A percentile compares a stretch with the other conserved stretches of the same genome.
Evolutionary conservation across 2,329 filamentous ascomycete genomes (phyloP).

Genomic region (Neofusicoccum sp.): DNA sequence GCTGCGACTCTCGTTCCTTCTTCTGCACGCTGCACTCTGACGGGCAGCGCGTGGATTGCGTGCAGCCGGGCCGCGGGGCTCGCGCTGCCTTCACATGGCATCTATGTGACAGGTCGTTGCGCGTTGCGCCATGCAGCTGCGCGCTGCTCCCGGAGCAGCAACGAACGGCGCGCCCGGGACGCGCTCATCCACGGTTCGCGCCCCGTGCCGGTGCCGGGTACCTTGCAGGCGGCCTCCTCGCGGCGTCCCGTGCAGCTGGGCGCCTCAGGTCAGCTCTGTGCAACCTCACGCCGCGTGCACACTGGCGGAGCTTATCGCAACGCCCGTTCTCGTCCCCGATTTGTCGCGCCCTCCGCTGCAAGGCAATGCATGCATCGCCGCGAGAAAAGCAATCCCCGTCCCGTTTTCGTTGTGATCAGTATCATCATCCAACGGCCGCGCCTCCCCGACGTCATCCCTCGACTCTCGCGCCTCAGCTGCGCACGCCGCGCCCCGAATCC

Average conservation of each 20-base stretch:
- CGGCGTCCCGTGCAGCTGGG: constrained; percentile 18
- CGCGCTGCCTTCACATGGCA: neutral
- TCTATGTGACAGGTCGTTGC: constrained; percentile 1
- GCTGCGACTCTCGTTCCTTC: constrained; percentile 5
- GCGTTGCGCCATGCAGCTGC: neutral
- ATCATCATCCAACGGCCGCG: neutral
- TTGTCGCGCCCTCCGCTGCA: constrained; percentile 1
- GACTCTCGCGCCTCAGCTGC: neutral
- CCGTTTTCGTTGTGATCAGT: constrained; percentile 1
- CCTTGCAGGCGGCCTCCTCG: constrained; percentile 16
- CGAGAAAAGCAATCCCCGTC: constrained; percentile 12
- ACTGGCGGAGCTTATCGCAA: constrained; percentile 15
- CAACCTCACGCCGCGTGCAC: neutral
- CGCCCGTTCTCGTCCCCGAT: constrained; percentile 3
- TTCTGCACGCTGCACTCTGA: constrained; percentile 11
- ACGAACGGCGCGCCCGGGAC: neutral
- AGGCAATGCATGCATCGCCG: constrained; percentile 5
- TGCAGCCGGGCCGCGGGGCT: neutral
- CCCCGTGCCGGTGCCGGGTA: constrained; percentile 12
- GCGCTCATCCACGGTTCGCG: neutral
- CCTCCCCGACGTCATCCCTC: neutral
- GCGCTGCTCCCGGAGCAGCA: neutral
- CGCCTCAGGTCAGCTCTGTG: constrained; percentile 9
- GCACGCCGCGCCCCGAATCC: neutral
- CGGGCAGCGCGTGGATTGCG: constrained; percentile 11